Evolutionary conservation across 2,329 filamentous ascomycete genomes (phyloP).

Genomic region (Leptoxyphium fumago): DNA sequence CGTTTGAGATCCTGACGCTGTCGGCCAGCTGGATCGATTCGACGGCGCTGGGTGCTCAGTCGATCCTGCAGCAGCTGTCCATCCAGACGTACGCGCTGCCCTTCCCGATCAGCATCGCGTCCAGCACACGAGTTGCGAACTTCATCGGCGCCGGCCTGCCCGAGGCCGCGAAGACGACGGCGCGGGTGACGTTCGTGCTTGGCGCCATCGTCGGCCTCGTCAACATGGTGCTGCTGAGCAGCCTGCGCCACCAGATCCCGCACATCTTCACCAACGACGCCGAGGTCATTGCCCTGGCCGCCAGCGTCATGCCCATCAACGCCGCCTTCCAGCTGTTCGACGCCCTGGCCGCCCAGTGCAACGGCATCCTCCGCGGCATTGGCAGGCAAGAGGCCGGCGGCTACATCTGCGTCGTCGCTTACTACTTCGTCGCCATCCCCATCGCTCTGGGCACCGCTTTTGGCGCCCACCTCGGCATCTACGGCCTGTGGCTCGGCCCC

Average conservation of each 20-base stretch:
- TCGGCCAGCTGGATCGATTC: conserved; percentile 65
- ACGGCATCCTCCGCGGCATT: conserved; percentile 73
- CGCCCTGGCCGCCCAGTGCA: conserved; percentile 60
- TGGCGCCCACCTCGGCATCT: conserved; percentile 58
- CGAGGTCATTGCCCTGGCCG: conserved; percentile 51
- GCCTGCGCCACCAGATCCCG: conserved; percentile 59
- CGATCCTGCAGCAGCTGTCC: conserved; percentile 63
- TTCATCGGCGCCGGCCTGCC: conserved; percentile 77
- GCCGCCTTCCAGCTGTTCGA: conserved; percentile 88
- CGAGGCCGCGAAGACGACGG: conserved; percentile 63
- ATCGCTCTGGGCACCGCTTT: conserved; percentile 69
- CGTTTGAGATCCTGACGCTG: conserved; percentile 83
- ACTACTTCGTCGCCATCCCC: conserved; percentile 76
- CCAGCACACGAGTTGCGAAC: conserved; percentile 79
- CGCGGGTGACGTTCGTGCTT: conserved; percentile 57
- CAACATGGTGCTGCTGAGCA: conserved; percentile 57
- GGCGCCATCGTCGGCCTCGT: conserved; percentile 60
- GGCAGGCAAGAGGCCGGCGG: conserved; percentile 82
- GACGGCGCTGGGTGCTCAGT: conserved; percentile 73
- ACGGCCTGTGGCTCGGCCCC: conserved; percentile 59
- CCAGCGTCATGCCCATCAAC: conserved; percentile 60
- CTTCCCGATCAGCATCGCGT: conserved; percentile 79
- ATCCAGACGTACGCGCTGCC: conserved; percentile 80
- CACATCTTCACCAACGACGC: conserved; percentile 55
- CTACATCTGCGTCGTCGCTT: conserved; percentile 72